Evolutionary conservation across 495 filamentous ascomycete genomes (phyloP), one percentile per base, ranked within the genome.

Genomic region (Aspergillus haitiensis): DNA sequence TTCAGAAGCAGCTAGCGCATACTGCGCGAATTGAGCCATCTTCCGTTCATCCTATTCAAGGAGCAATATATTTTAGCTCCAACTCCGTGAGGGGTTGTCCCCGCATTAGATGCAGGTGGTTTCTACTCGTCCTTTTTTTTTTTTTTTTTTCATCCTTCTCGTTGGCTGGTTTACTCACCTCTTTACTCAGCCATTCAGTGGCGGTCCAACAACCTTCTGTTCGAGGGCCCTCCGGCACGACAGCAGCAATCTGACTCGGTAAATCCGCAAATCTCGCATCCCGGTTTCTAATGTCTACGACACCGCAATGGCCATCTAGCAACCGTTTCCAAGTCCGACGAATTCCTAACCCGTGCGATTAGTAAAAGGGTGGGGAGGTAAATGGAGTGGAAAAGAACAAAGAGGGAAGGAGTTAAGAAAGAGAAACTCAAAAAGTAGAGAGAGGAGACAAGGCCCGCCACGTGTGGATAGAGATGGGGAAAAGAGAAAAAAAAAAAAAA

Each of bases 1-100:
- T 58, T 91, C 83, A 4, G 92, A 81, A 7, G 93, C 91, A 45
- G 88, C 92, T 71, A 94, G 82, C 12, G 92, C 93, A 78, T 95
- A 97, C 70, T 96, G 92, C 27, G 92, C 82, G 73, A 97, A 98
- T 13, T 72, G 77, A n/a, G 94, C 92, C 90, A 96, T 96, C 64
- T 87, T 86, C 5, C 92, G 85, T 74, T 88, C 84, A 50, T 96
- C 85, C 84, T 86, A 57, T 21, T 21, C 7, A 16, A 21, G 21
- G 7, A 21, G 13, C 16, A 34, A 4, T 35, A 33, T 40, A 32
- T 45, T 31, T 64, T 35, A 67, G 44, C 50, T 15, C 13, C 36
- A 11, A 32, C 27, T 34, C 55, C 18, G 21, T 35, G 44, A 47
- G 13, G 44, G 16, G 44, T 15, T 16, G 37, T 9, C 12, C 15